phyloP scores from a whole-genome alignment of 225 moss, liverwort and hornwort genomes.

The Marchantia polymorpha region DNA sequence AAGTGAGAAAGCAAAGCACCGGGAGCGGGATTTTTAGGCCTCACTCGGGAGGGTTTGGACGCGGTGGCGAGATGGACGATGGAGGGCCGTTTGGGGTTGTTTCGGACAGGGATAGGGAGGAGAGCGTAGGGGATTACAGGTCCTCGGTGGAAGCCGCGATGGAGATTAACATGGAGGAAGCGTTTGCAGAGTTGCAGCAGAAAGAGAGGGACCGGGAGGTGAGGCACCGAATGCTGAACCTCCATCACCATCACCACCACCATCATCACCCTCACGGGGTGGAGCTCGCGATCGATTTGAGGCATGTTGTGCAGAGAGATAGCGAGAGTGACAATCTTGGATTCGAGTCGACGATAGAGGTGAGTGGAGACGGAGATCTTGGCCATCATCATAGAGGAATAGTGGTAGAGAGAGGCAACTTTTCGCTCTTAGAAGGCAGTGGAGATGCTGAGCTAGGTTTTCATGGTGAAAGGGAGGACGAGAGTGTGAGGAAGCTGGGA shows the following conservation, averaged over 20 bases:
- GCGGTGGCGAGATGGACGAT: conserved; percentile 24
- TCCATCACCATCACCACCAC: conserved; percentile 17
- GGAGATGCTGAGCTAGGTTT: conserved; percentile 24
- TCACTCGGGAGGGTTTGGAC: not conserved
- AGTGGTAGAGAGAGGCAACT: conserved; percentile 25
- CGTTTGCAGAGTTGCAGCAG: conserved; percentile 25
- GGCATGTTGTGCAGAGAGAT: conserved; percentile 26
- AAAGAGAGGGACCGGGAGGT: conserved; percentile 25
- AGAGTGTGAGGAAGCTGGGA: conserved; percentile 25
- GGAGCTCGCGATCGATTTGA: conserved; percentile 12
- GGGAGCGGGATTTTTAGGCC: not conserved
- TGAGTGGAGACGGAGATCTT: conserved; percentile 33
- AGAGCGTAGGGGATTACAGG: conserved; percentile 24
- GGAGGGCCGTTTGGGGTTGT: conserved; percentile 19
- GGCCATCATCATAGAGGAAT: conserved; percentile 23
- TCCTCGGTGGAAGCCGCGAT: conserved; percentile 27
- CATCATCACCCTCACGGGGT: conserved; percentile 1
- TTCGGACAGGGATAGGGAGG: conserved; percentile 26
- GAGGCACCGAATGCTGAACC: conserved; percentile 16
- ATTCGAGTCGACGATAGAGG: conserved; percentile 34
- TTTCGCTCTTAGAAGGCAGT: conserved; percentile 25
- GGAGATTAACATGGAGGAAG: conserved; percentile 24
- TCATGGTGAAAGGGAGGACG: conserved; percentile 16
- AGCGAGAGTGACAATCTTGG: conserved; percentile 36
- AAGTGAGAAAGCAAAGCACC: not conserved